Percentiles rank a stretch among this genome's conserved stretches.
Evolutionary conservation across 495 filamentous ascomycete species (phyloP).

Genomic region (Cercophora sp.): DNA sequence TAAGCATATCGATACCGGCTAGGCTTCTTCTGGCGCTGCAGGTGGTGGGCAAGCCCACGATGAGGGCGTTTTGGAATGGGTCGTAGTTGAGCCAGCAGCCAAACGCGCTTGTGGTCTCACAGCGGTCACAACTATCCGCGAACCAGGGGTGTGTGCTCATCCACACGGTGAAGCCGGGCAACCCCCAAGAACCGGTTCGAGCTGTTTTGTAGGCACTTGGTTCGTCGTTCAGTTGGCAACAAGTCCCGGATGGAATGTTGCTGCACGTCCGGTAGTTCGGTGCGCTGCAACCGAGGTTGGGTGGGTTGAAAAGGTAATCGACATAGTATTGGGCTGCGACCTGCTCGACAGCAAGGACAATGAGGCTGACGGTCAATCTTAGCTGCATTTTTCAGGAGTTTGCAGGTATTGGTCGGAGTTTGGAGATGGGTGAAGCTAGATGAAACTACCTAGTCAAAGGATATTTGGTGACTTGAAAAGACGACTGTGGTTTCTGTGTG

Average conservation of each 20-base stretch:
- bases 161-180: slow-evolving; percentile 5
- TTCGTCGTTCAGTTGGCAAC: not conserved
- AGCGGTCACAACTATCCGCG: not conserved
- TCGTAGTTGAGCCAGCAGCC: not conserved
- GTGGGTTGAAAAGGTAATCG: not conserved
- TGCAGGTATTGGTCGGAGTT: not conserved
- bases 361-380: not conserved
- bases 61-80: slow-evolving; percentile 4
- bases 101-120: not conserved
- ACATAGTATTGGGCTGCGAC: not conserved
- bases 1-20: not conserved
- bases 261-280: slow-evolving; percentile 1
- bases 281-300: not conserved
- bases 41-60: not conserved
- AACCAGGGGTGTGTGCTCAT: not conserved
- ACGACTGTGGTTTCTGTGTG: no score
- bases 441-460: not conserved
- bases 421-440: not conserved
- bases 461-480: not conserved
- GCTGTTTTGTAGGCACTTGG: not conserved
- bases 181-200: not conserved
- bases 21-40: not conserved
- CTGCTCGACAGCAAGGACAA: not conserved
- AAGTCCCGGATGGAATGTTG: not conserved
- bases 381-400: not conserved